Conservation (phyloP, 2,329 filamentous ascomycete species). For the Colletotrichum tropicale region DNA sequence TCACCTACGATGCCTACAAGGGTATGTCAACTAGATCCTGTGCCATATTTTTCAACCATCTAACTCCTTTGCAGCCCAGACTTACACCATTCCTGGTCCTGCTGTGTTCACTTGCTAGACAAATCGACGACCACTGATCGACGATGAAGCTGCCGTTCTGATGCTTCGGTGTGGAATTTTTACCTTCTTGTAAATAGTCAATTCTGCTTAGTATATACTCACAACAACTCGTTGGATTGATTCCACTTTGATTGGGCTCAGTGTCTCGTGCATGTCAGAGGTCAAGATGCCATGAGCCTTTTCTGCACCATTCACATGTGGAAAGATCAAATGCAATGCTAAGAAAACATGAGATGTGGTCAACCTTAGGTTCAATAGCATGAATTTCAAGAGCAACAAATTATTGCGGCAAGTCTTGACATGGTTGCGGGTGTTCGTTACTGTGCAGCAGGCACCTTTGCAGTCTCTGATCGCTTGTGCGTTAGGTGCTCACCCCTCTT, state of each 20-base stretch:
- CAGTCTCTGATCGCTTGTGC: neutral
- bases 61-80: slow-evolving; percentile 31
- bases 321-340: neutral
- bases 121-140: rapidly evolving
- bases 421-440: neutral
- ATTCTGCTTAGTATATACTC: neutral
- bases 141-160: neutral
- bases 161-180: no score
- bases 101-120: slow-evolving; percentile 49
- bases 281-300: no score
- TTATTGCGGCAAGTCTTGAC: neutral
- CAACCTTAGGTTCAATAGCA: neutral
- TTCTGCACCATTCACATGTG: neutral
- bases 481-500: rapidly evolving
- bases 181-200: neutral
- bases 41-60: slow-evolving; percentile 46
- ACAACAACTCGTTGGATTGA: neutral
- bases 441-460: neutral
- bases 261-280: neutral
- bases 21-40: slow-evolving; percentile 31
- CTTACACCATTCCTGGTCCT: slow-evolving; percentile 53
- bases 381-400: neutral
- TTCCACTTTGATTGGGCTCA: rapidly evolving
- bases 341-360: neutral
- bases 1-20: slow-evolving; percentile 58